Evolutionary conservation across 805 yeast genomes (phyloP).

Genomic region (Metschnikowia borealis): DNA sequence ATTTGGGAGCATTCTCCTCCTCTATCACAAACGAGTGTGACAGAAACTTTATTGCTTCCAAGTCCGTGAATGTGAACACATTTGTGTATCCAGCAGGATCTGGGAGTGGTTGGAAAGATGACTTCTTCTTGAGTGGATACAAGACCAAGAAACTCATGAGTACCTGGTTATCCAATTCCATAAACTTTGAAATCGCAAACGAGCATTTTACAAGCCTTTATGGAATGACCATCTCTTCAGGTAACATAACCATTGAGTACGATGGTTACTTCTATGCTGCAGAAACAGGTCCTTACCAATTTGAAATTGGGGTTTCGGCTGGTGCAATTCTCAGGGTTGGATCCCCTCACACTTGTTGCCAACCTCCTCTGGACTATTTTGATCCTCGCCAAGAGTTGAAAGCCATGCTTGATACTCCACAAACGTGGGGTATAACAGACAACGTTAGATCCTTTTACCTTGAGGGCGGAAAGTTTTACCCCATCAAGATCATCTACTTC

Average conservation of each 20-base stretch:
- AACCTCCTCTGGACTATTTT: too few relatives aligned
- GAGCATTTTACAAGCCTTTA: not conserved
- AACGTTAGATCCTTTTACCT: too few relatives aligned
- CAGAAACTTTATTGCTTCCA: not conserved
- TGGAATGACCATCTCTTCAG: not conserved
- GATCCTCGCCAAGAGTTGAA: too few relatives aligned
- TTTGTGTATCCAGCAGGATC: not conserved
- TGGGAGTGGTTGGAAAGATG: too few relatives aligned
- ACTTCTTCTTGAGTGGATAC: not conserved
- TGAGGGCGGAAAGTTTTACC: slow-evolving; percentile 4
- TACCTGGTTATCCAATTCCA: not conserved
- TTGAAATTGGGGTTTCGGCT: not conserved
- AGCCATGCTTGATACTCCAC: too few relatives aligned
- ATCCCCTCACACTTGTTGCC: slow-evolving; percentile 1
- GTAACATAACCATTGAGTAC: slow-evolving; percentile 4
- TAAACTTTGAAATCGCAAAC: not conserved
- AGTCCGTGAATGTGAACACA: not conserved
- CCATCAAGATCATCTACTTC: slow-evolving; percentile 9
- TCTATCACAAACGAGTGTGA: too few relatives aligned
- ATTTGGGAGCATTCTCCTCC: too few relatives aligned
- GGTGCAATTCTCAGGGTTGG: slow-evolving; percentile 4
- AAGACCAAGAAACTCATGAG: not conserved
- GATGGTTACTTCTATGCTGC: slow-evolving; percentile 4
- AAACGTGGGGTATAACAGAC: too few relatives aligned
- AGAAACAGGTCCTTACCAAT: slow-evolving; percentile 1